Percentiles rank a stretch among this genome's conserved stretches.
These are phyloP conservation scores for Pichia sp. DNA, from an alignment of 1,139 yeast genomes.

Conservation along the genomic window DNA sequence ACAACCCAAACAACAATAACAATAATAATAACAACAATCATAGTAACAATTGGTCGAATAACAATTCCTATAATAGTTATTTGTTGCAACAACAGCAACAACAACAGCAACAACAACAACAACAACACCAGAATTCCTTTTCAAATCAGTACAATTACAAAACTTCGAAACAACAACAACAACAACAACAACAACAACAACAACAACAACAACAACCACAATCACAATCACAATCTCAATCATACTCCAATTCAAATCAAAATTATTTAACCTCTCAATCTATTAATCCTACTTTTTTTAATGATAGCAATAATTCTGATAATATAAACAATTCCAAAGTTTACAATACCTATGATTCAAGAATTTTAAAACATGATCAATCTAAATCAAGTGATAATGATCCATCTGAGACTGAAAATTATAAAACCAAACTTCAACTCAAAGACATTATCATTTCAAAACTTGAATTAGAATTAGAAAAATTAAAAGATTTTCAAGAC, in stretches of 20 bases:
- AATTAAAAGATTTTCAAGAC: conserved; percentile 19
- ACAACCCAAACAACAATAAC: neutral
- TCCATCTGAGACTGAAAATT: conserved; percentile 17
- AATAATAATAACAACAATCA: conserved; percentile 6
- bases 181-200: conserved; percentile 14
- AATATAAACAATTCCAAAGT: conserved; percentile 4
- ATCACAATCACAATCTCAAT: conserved; percentile 1
- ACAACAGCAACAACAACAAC: conserved; percentile 9
- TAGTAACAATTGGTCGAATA: conserved; percentile 5
- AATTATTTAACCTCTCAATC: neutral
- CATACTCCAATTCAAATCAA: conserved; percentile 6
- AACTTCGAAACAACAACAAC: conserved; percentile 2
- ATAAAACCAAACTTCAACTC: conserved; percentile 24
- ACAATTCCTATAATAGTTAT: conserved; percentile 6
- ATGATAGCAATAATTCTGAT: neutral
- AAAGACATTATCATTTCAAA: conserved; percentile 27
- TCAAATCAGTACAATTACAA: conserved; percentile 1
- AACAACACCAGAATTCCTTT: conserved; percentile 2
- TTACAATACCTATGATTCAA: conserved; percentile 7
- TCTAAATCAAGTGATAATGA: conserved; percentile 13
- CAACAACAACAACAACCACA: conserved; percentile 14
- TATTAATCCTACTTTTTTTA: neutral
- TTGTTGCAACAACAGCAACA: conserved; percentile 13
- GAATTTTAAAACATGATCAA: conserved; percentile 8
- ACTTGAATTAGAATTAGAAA: conserved; percentile 26